Evolutionary conservation across 352 stramenopile genomes (phyloP).

Genomic region (Blastocystis sp.): DNA sequence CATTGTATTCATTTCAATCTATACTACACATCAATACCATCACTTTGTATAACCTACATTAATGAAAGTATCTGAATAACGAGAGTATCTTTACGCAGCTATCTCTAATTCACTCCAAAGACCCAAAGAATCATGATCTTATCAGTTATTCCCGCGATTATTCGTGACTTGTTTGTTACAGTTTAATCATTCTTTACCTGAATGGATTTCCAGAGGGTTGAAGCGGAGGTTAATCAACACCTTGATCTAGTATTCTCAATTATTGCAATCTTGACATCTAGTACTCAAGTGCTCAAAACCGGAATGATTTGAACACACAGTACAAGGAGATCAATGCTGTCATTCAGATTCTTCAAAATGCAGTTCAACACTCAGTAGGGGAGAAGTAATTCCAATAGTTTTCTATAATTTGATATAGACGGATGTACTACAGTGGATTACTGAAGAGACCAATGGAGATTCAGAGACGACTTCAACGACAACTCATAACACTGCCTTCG

Average conservation of each 20-base stretch:
- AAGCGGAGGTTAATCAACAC: not conserved
- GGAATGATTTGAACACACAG: not conserved
- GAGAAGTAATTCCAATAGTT: not conserved
- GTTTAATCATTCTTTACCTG: too few relatives aligned
- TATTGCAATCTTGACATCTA: not conserved
- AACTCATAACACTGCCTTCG: not conserved
- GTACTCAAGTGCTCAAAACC: not conserved
- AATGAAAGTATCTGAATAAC: too few relatives aligned
- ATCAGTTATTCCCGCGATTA: too few relatives aligned
- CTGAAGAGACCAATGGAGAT: not conserved
- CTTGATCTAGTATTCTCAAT: not conserved
- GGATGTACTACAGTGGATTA: not conserved
- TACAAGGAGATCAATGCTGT: not conserved
- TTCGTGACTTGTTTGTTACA: too few relatives aligned
- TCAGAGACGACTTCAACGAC: not conserved
- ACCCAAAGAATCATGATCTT: too few relatives aligned
- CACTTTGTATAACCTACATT: too few relatives aligned
- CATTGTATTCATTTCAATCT: too few relatives aligned
- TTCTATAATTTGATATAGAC: not conserved
- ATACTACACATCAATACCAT: too few relatives aligned
- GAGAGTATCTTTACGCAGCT: too few relatives aligned
- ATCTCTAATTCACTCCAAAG: too few relatives aligned
- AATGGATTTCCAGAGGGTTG: not conserved
- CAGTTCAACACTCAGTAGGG: not conserved
- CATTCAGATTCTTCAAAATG: not conserved